Percentiles rank a stretch among this genome's conserved stretches.
phyloP scores from a whole-genome alignment of 1,284 basidiomycete genomes.

The Sporisorium reilianum region DNA sequence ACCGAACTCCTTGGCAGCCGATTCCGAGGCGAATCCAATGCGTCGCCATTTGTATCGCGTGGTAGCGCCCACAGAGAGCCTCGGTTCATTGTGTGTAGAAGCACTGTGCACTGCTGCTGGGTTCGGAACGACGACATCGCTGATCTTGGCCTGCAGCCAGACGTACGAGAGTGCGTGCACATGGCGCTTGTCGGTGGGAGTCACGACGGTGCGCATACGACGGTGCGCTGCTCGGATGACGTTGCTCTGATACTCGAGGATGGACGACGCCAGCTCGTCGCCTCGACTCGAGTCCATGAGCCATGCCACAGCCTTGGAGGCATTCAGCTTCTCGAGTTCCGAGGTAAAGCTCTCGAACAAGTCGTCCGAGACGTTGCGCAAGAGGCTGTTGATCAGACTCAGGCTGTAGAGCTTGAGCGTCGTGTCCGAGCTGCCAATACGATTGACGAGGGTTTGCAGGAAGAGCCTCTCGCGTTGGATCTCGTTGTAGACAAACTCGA shows the following conservation, averaged over 20 bases:
- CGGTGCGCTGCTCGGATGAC: slow-evolving; percentile 83
- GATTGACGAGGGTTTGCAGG: slow-evolving; percentile 60
- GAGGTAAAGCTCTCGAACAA: slow-evolving; percentile 83
- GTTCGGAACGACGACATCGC: slow-evolving; percentile 74
- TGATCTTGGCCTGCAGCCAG: slow-evolving; percentile 62
- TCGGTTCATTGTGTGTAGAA: slow-evolving; percentile 70
- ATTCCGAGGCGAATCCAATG: slow-evolving; percentile 83
- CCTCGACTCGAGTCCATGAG: slow-evolving; percentile 84
- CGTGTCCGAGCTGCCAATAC: slow-evolving; percentile 66
- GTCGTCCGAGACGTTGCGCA: slow-evolving; percentile 80
- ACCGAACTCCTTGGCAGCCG: slow-evolving; percentile 82
- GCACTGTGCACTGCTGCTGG: slow-evolving; percentile 69
- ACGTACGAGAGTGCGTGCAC: slow-evolving; percentile 61
- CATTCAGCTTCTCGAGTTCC: slow-evolving; percentile 82
- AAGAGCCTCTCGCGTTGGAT: slow-evolving; percentile 61
- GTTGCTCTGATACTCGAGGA: slow-evolving; percentile 91
- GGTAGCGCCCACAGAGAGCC: slow-evolving; percentile 69
- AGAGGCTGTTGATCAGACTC: slow-evolving; percentile 81
- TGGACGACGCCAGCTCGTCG: slow-evolving; percentile 85
- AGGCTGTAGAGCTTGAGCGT: slow-evolving; percentile 65
- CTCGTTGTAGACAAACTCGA: slow-evolving; percentile 62
- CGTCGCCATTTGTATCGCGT: slow-evolving; percentile 78
- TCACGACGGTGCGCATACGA: slow-evolving; percentile 81
- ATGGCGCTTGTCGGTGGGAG: slow-evolving; percentile 62
- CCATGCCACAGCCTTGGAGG: slow-evolving; percentile 76